A percentile compares a stretch with the other conserved stretches of the same genome.
These are phyloP conservation scores for Drosera spatulata DNA, from an alignment of 179 eudicot species.

Conservation along the genomic window DNA sequence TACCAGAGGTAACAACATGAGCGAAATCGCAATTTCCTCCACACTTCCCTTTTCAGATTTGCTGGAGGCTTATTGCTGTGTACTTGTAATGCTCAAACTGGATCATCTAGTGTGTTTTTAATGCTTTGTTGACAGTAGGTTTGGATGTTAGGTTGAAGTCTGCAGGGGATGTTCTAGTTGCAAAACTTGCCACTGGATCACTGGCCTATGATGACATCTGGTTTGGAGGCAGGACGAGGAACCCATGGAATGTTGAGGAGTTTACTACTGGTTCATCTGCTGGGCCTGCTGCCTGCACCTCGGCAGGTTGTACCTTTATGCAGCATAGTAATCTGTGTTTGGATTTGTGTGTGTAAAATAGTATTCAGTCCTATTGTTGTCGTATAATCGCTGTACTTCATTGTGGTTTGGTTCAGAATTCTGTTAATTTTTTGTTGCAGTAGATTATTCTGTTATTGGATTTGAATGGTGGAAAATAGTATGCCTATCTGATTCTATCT, in stretches of 20 bases:
- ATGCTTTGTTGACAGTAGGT: not conserved
- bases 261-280: slow-evolving; percentile 88
- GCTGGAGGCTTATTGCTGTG: not conserved
- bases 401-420: no score
- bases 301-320: slow-evolving; percentile 48
- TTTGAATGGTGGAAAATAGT: no score
- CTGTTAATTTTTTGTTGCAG: no score
- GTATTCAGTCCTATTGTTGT: no score
- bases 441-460: no score
- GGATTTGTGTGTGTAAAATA: no score
- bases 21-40: no score
- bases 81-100: not conserved
- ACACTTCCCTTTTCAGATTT: not conserved
- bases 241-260: slow-evolving; percentile 97
- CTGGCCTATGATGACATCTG: slow-evolving; percentile 88
- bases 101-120: not conserved
- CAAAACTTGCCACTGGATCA: slow-evolving; percentile 79
- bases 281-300: slow-evolving; percentile 89
- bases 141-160: slow-evolving; percentile 50
- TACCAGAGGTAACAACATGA: slow-evolving; percentile 53
- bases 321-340: not conserved
- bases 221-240: slow-evolving; percentile 96
- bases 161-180: slow-evolving; percentile 90
- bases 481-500: no score
- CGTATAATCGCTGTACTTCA: no score